Percentiles rank a stretch among this genome's conserved stretches.
Evolutionary conservation across 345 rosid species (phyloP).

Genomic region (Eucalyptus erythrocorys): DNA sequence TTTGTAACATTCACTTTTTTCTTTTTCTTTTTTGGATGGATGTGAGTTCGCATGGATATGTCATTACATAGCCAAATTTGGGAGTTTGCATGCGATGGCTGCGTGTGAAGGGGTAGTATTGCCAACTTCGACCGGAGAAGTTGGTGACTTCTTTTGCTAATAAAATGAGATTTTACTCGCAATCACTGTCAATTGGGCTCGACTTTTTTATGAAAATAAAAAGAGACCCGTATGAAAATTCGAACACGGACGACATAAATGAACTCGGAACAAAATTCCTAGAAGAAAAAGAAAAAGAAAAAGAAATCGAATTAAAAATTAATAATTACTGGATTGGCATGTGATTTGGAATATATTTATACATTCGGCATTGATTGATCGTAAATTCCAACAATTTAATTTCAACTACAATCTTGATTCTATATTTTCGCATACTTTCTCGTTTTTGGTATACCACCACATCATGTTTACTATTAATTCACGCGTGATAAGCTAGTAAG

Average conservation of each 20-base stretch:
- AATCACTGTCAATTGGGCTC: not conserved
- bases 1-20: no score
- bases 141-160: no score
- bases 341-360: not conserved
- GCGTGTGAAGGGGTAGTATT: no score
- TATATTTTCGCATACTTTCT: not conserved
- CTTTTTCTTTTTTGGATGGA: no score
- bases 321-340: not conserved
- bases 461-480: not conserved
- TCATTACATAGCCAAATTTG: no score
- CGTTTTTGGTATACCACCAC: fast-evolving
- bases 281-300: not conserved
- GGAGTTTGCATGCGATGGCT: no score
- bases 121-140: no score
- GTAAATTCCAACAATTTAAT: not conserved
- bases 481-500: not conserved
- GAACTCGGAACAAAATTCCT: not conserved
- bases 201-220: not conserved
- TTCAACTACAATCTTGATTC: not conserved
- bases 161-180: no score
- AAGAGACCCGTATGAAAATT: not conserved
- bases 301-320: not conserved
- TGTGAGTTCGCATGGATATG: no score
- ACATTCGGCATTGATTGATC: not conserved
- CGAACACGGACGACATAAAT: not conserved